Evolutionary conservation across 192 early-diverging fungal species (phyloP).

Genomic region (Coemansia sp.): DNA sequence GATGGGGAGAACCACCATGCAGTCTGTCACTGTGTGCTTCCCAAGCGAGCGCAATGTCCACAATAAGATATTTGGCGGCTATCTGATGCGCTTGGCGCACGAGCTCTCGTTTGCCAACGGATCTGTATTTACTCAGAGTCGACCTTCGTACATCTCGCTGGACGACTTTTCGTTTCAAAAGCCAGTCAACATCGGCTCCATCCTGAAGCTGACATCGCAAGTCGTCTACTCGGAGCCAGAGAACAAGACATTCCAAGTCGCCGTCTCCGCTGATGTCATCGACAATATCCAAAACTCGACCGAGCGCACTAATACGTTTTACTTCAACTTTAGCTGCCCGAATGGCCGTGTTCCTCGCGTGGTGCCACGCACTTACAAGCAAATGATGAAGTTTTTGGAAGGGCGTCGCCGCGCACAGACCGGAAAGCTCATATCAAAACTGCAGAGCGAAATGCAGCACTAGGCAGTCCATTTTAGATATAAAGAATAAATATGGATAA

Average conservation of each 20-base stretch:
- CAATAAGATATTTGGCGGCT: conserved; percentile 75
- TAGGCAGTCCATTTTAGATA: conserved; percentile 7
- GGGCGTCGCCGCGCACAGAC: conserved; percentile 63
- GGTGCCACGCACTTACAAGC: conserved; percentile 79
- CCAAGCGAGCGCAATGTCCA: conserved; percentile 84
- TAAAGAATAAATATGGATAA: background rate
- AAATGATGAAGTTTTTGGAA: conserved; percentile 79
- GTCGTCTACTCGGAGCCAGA: conserved; percentile 71
- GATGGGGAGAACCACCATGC: conserved; percentile 76
- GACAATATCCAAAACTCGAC: conserved; percentile 60
- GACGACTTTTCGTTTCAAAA: conserved; percentile 79
- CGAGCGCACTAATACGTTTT: conserved; percentile 83
- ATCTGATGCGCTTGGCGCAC: conserved; percentile 81
- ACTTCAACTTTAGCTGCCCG: conserved; percentile 74
- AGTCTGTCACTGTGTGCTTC: conserved; percentile 65
- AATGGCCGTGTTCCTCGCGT: conserved; percentile 55
- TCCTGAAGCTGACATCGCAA: conserved; percentile 73
- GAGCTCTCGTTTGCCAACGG: conserved; percentile 83
- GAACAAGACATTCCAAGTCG: conserved; percentile 64
- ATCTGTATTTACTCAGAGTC: conserved; percentile 61
- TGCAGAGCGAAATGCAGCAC: conserved; percentile 44
- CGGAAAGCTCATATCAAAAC: conserved; percentile 48
- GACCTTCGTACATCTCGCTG: conserved; percentile 62
- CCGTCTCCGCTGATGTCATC: conserved; percentile 73
- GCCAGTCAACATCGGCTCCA: conserved; percentile 80